Base-by-base conservation (phyloP, 2,329 filamentous ascomycete species). In the Teratosphaeria epicoccoides region DNA sequence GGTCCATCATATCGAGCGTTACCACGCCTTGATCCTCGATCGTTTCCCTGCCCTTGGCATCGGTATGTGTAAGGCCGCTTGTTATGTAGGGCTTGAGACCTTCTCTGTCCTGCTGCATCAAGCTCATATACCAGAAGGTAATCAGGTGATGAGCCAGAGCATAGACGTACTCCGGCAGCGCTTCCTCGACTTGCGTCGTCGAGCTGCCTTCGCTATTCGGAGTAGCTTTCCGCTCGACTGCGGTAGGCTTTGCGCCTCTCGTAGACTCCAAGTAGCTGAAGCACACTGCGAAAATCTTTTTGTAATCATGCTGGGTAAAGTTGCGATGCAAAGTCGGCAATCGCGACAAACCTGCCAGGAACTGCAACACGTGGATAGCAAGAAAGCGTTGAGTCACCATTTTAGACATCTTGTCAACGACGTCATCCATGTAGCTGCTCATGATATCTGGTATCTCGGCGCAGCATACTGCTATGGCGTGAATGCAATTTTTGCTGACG, bases 81-180 rank as follows among this genome's bases (percentile, higher is more conserved):
- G 87, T 85, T 57, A 98, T 95, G 87, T 88, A 95, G 24, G 83
- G 82, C 49, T 96, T 89, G 58, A 95, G 84, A 55, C 82, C 87
- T 28, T 84, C 81, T 48, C 93, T 83, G 65, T 96, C 89, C 33
- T 84, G 81, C 49, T 95, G 77, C 63, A 88, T 91, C 60, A 98
- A 69, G 1, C 89, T 87, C 59, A 98, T 77, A 66, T 97, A 98
- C 93, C 93, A 98, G 66, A 95, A 96, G 1, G 89, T 85, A 58
- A 98, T 90, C 60, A 95, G 88, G 66, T 97, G 90, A 66, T 95
- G 95, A 7, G 91, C 91, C 49, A 97, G 74, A 1, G 89, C 87
- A 67, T 94, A 93, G 24, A 98, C 88, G 66, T 98, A 98, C 68
- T 56, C 47, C 47, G 43, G 61, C 49, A 52, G 52, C 49, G 50